These are phyloP conservation scores for Pluteus cervinus DNA, from an alignment of 768 basidiomycete genomes.

Conservation along the genomic window DNA sequence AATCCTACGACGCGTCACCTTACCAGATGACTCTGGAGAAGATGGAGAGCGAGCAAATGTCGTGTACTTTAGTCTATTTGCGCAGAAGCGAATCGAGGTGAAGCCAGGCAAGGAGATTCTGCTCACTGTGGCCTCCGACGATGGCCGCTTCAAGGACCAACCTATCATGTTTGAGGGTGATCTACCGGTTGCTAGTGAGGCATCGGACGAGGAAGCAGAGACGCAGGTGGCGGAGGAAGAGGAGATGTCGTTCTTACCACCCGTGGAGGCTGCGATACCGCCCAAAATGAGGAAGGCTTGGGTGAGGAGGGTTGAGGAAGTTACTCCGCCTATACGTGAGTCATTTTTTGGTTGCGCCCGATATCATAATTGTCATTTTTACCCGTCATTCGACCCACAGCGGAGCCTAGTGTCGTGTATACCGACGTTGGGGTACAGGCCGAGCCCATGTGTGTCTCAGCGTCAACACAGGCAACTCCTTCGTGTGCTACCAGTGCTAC, in stretches of 20 bases:
- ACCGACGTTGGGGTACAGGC: slow-evolving; percentile 43
- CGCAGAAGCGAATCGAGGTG: slow-evolving; percentile 63
- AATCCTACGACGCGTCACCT: slow-evolving; percentile 55
- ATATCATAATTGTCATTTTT: slow-evolving; percentile 5
- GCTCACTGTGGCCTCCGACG: slow-evolving; percentile 47
- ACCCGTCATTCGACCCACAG: slow-evolving; percentile 1
- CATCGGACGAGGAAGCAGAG: slow-evolving; percentile 35
- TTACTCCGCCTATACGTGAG: slow-evolving; percentile 34
- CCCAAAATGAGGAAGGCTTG: slow-evolving; percentile 64
- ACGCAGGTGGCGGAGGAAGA: slow-evolving; percentile 35
- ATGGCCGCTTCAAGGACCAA: slow-evolving; percentile 49
- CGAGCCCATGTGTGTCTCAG: slow-evolving; percentile 26
- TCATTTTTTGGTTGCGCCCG: too few species aligned
- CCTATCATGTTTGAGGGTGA: slow-evolving; percentile 56
- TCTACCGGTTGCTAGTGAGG: slow-evolving; percentile 26
- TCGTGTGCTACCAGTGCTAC: too few species aligned
- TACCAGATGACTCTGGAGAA: slow-evolving; percentile 37
- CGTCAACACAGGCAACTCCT: slow-evolving; percentile 31
- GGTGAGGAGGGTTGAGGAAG: slow-evolving; percentile 43
- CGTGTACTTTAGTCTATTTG: slow-evolving; percentile 59
- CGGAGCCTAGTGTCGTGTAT: slow-evolving; percentile 14
- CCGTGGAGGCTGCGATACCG: slow-evolving; percentile 36
- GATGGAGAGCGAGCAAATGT: slow-evolving; percentile 31
- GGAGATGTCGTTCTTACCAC: slow-evolving; percentile 20
- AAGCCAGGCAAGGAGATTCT: slow-evolving; percentile 69